These are phyloP conservation scores for Mariannaea sp. DNA, from an alignment of 2,329 filamentous ascomycete species.

Conservation along the genomic window DNA sequence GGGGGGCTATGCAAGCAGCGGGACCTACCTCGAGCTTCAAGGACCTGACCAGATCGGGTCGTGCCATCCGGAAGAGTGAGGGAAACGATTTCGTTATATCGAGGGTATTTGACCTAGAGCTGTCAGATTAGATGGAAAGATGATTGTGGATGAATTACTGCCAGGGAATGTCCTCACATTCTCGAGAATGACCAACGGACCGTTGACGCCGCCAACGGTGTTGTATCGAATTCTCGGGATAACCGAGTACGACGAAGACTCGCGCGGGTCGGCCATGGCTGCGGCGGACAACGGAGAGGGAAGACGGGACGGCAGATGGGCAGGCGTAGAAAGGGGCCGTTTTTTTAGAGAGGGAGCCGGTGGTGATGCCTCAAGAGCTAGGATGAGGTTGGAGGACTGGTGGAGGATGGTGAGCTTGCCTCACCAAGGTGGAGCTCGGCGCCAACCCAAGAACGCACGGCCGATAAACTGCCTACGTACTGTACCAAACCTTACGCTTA, in stretches of 20 bases:
- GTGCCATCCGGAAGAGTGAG: constrained; percentile 95
- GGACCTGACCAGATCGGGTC: constrained; percentile 89
- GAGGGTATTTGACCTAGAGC: constrained; percentile 88
- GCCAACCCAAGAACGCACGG: constrained; percentile 37
- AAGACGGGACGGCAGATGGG: constrained; percentile 22
- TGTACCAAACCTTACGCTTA: constrained; percentile 8
- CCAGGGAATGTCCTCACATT: constrained; percentile 64
- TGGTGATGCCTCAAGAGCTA: constrained; percentile 37
- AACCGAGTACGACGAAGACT: constrained; percentile 64
- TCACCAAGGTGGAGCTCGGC: constrained; percentile 44
- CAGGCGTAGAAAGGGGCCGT: constrained; percentile 21
- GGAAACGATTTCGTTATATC: constrained; percentile 97
- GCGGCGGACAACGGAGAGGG: constrained; percentile 26
- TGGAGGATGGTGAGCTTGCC: constrained; percentile 49
- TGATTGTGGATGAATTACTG: constrained; percentile 7
- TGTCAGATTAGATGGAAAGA: constrained; percentile 34
- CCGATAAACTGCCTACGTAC: constrained; percentile 31
- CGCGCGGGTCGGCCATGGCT: constrained; percentile 61
- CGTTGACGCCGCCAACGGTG: constrained; percentile 97
- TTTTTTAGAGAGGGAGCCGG: constrained; percentile 26
- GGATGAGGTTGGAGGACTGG: constrained; percentile 46
- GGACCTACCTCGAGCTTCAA: constrained; percentile 88
- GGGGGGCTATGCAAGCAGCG: constrained; percentile 9
- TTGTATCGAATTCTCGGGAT: constrained; percentile 83
- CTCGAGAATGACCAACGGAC: constrained; percentile 94